Evolutionary conservation across 2,329 filamentous ascomycete species (phyloP), one percentile per base, ranked within the genome.

Genomic region (Ceratocystis papillata): DNA sequence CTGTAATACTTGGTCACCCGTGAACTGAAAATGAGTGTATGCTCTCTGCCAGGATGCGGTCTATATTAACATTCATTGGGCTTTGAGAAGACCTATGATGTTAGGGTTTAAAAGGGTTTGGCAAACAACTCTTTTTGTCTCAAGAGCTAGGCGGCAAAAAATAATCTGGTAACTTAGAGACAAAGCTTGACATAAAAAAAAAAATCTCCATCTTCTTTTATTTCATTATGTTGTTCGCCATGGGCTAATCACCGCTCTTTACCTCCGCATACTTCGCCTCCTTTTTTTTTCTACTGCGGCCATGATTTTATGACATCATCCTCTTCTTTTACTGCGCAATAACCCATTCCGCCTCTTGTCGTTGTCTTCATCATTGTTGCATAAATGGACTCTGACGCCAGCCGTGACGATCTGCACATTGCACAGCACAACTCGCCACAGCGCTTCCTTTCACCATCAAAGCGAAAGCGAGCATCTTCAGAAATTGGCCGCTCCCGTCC

Each of bases 251-350:
- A 30, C 53, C 2, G 4, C 10, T 22, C n/a, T 57, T 5, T 30
- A 7, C 53, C 17, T 57, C 22, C 2, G 17, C 22, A n/a, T 8
- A 10, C 10, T 33, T 28, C 53, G n/a, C 3, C 30, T 30, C 22
- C 5, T 28, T 15, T n/a, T 28, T 30, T 25, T 30, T 17, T 30
- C 15, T 33, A 33, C 53, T 30, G 53, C 22, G 53, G 53, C 25
- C 53, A 57, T 57, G 53, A 57, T 30, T 33, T 17, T 53, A 53
- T 53, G n/a, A 57, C 22, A 57, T 17, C 25, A 57, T 33, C 12
- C 25, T 33, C 25, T 53, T 53, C 48, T 53, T 53, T 28, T 17
- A 57, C 25, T 8, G 53, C 53, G 28, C 22, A 62, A 62, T 37
- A 33, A 25, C 61, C 41, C 12, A 8, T 17, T 12, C 41, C 41